phyloP scores from a whole-genome alignment of 2,329 filamentous ascomycete genomes.

The Beauveria asiatica region DNA sequence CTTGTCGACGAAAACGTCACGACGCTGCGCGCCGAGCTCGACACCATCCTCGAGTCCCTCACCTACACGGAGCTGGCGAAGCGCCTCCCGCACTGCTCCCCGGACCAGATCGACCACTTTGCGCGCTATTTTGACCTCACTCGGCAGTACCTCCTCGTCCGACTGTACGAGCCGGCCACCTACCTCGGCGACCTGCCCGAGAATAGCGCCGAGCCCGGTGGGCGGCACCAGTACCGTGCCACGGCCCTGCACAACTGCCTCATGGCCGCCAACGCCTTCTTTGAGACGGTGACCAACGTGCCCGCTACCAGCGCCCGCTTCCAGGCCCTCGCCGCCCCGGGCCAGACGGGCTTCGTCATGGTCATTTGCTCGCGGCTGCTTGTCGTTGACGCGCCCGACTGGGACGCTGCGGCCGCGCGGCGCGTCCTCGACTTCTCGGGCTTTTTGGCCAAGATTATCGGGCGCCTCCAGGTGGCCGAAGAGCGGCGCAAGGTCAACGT shows the following conservation, averaged over 20 bases:
- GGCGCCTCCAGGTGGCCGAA: conserved; percentile 11
- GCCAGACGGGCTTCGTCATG: conserved; percentile 21
- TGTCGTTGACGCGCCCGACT: conserved; percentile 9
- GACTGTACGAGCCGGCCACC: conserved; percentile 32
- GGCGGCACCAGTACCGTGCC: conserved; percentile 20
- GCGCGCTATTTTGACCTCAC: conserved; percentile 23
- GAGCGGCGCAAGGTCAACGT: conserved; percentile 12
- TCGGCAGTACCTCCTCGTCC: conserved; percentile 28
- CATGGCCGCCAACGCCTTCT: conserved; percentile 25
- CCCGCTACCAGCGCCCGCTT: conserved; percentile 19
- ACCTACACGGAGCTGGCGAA: conserved; percentile 16
- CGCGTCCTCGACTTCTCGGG: conserved; percentile 7
- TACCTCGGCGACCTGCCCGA: conserved; percentile 20
- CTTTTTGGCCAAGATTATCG: conserved; percentile 11
- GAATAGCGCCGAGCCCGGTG: background rate
- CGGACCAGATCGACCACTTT: conserved; percentile 11
- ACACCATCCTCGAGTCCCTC: conserved; percentile 24
- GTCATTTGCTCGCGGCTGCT: conserved; percentile 21
- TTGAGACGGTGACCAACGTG: conserved; percentile 22
- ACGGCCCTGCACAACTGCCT: conserved; percentile 29
- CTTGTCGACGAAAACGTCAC: conserved; percentile 26
- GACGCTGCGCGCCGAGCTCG: conserved; percentile 24
- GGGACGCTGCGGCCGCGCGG: conserved; percentile 6
- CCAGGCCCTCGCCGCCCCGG: conserved; percentile 17
- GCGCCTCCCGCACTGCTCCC: conserved; percentile 8